Evolutionary conservation across 1,139 yeast genomes (phyloP).

Genomic region (Magnusiomyces sp.): DNA sequence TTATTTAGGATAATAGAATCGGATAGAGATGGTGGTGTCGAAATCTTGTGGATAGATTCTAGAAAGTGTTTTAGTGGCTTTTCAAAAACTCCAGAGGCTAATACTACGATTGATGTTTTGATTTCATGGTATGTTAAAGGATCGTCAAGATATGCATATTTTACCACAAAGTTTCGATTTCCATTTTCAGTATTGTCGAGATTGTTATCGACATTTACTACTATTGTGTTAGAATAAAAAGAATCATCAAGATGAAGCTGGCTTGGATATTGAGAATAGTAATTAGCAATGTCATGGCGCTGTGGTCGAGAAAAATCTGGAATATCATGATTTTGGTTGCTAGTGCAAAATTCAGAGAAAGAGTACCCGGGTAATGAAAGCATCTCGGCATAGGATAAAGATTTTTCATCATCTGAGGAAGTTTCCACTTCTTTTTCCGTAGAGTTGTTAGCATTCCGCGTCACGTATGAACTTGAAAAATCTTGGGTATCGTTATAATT

Average conservation of each 20-base stretch:
- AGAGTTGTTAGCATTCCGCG: no score
- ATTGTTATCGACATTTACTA: conserved; percentile 15
- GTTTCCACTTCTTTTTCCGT: no score
- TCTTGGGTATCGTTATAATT: no score
- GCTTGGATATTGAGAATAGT: conserved; percentile 25
- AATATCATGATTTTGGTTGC: conserved; percentile 7
- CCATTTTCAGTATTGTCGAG: no score
- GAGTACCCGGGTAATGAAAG: conserved; percentile 30
- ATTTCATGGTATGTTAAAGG: conserved; percentile 1
- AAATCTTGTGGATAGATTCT: not conserved
- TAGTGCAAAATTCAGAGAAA: conserved; percentile 22
- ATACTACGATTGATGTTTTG: conserved; percentile 20
- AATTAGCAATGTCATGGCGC: conserved; percentile 26
- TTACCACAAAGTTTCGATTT: not conserved
- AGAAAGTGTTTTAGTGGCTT: conserved; percentile 16
- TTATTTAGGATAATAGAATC: no score
- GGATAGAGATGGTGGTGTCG: no score
- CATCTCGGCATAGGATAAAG: conserved; percentile 32
- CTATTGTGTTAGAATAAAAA: conserved; percentile 13
- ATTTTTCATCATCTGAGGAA: conserved; percentile 16
- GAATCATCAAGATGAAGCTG: conserved; percentile 19
- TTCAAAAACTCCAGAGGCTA: conserved; percentile 31
- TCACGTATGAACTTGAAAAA: no score
- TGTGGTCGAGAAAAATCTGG: conserved; percentile 24
- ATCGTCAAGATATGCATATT: conserved; percentile 1